Evolutionary conservation across 2,329 filamentous ascomycete genomes (phyloP).

Genomic region (Raffaelea deltoideospora): DNA sequence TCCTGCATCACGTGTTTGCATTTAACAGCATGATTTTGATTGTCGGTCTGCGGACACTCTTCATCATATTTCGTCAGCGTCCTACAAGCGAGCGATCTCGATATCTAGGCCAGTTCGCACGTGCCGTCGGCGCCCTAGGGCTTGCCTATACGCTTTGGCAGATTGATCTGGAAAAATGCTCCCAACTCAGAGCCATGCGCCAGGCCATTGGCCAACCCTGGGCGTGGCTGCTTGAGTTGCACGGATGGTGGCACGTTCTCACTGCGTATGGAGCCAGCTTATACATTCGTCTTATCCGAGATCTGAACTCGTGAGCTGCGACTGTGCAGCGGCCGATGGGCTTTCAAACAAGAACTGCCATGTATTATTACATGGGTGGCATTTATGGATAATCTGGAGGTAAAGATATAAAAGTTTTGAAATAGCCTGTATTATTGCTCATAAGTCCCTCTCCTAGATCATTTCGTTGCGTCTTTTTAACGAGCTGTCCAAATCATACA

Average conservation of each 20-base stretch:
- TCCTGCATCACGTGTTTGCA: conserved; percentile 25
- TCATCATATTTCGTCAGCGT: conserved; percentile 16
- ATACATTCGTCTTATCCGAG: conserved; percentile 21
- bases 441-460: too few relatives aligned
- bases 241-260: conserved; percentile 50
- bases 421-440: too few relatives aligned
- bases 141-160: conserved; percentile 39
- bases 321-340: too few relatives aligned
- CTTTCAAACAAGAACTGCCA: too few relatives aligned
- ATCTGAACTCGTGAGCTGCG: too few relatives aligned
- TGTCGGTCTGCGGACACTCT: conserved; percentile 18
- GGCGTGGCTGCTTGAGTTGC: conserved; percentile 40
- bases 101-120: neutral
- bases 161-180: conserved; percentile 38
- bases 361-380: too few relatives aligned
- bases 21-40: conserved; percentile 20
- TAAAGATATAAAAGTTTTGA: too few relatives aligned
- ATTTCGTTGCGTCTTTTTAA: too few relatives aligned
- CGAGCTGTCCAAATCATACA: too few relatives aligned
- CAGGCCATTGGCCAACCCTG: conserved; percentile 33
- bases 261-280: conserved; percentile 37
- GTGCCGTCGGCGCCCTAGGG: conserved; percentile 19
- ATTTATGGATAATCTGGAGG: too few relatives aligned
- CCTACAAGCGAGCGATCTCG: conserved; percentile 4
- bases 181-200: conserved; percentile 27